Evolutionary conservation across 148 eudicot species (phyloP).

Genomic region (Camellia granthamiana): DNA sequence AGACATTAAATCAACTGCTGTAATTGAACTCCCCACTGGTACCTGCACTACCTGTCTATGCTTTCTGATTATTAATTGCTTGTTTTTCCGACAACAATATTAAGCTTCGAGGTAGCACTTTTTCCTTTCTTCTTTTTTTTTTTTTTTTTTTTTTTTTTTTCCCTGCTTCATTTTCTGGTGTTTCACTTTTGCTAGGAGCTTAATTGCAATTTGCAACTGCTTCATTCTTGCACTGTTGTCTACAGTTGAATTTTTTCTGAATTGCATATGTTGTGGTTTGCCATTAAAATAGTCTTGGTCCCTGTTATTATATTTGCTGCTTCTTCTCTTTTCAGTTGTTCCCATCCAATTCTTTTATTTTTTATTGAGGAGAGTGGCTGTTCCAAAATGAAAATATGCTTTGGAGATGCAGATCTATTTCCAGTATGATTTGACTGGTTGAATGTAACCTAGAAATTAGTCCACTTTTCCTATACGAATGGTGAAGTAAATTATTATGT

Average conservation of each 20-base stretch:
- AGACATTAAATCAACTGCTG: constrained; percentile 67
- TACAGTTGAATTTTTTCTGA: neutral
- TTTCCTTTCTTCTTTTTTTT: neutral
- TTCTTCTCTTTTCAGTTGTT: neutral
- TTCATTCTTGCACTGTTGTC: constrained; percentile 4
- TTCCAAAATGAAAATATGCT: neutral
- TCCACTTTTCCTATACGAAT: neutral
- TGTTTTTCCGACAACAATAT: neutral
- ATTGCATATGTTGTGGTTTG: neutral
- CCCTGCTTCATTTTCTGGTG: neutral
- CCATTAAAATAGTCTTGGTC: neutral
- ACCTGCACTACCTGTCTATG: constrained; percentile 6
- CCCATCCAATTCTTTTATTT: neutral
- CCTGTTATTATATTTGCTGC: neutral
- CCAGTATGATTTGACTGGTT: neutral
- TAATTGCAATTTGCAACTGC: neutral
- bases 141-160: too few relatives aligned
- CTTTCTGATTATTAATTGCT: neutral
- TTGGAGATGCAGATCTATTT: constrained; percentile 7
- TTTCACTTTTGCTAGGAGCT: neutral
- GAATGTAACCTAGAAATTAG: neutral
- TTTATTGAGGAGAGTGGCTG: neutral
- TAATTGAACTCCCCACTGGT: constrained; percentile 89
- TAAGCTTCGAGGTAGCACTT: neutral
- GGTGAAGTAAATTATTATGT: neutral